Conservation (phyloP, 1,139 yeast genomes). For the Eremothecium cymbalariae region DNA sequence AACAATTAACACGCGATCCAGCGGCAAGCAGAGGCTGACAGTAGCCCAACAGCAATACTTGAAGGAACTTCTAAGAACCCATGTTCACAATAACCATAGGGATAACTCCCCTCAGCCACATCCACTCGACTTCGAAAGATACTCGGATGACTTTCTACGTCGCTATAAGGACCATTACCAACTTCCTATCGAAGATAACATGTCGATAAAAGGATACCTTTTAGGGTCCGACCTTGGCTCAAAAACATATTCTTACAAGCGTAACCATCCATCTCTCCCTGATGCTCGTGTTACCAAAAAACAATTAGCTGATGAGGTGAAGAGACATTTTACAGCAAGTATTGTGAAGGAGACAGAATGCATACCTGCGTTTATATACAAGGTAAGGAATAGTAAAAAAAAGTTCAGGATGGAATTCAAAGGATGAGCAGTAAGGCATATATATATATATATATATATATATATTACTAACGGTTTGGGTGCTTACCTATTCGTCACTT, state of each 20-base stretch:
- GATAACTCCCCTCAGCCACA: conserved; percentile 14
- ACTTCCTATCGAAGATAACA: conserved; percentile 25
- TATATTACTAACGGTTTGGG: too few relatives aligned
- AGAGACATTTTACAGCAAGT: conserved; percentile 24
- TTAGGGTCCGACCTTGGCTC: conserved; percentile 29
- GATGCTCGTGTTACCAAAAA: conserved; percentile 25
- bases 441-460: too few relatives aligned
- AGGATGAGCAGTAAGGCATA: conserved; percentile 12
- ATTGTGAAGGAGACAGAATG: conserved; percentile 28
- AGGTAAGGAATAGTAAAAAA: conserved; percentile 27
- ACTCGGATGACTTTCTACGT: conserved; percentile 29
- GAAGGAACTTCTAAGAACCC: conserved; percentile 22
- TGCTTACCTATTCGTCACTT: too few relatives aligned
- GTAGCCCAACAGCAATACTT: conserved; percentile 31
- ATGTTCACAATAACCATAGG: conserved; percentile 30
- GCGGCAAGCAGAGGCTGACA: conserved; percentile 26
- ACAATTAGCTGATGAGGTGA: conserved; percentile 24
- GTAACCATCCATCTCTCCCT: conserved; percentile 18
- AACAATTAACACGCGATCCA: conserved; percentile 13
- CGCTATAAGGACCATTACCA: conserved; percentile 29
- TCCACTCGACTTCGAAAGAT: conserved; percentile 26
- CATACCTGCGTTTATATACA: conserved; percentile 32
- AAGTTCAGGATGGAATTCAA: conserved; percentile 31
- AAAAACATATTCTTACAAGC: conserved; percentile 24
- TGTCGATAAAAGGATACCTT: conserved; percentile 28